Evolutionary conservation across 2,329 filamentous ascomycete species (phyloP).

Genomic region (Fusarium siculi): DNA sequence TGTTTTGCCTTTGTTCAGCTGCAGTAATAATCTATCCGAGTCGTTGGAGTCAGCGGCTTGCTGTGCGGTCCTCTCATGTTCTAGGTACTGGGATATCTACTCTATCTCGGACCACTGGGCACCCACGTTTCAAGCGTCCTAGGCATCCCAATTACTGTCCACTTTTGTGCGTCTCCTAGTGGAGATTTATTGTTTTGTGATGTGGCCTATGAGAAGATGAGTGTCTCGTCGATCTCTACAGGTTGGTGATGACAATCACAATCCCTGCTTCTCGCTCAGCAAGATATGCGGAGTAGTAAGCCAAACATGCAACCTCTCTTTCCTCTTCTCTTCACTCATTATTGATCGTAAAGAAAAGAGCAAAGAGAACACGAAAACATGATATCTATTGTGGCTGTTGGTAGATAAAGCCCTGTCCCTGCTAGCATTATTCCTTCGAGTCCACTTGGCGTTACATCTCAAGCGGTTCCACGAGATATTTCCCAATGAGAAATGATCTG

Average conservation of each 20-base stretch:
- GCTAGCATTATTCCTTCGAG: not conserved
- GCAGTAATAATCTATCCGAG: no score
- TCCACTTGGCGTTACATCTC: constrained; percentile 1
- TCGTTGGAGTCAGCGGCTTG: not conserved
- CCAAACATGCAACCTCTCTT: not conserved
- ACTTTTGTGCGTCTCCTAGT: not conserved
- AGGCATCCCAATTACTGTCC: not conserved
- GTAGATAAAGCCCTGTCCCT: not conserved
- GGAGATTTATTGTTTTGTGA: not conserved
- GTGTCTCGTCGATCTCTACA: not conserved
- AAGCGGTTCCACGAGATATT: not conserved
- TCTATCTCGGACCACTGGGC: not conserved
- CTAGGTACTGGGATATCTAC: not conserved
- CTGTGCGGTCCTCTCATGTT: not conserved
- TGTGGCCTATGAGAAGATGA: not conserved
- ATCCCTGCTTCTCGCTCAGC: not conserved
- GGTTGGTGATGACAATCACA: constrained; percentile 1
- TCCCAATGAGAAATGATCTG: constrained; percentile 10
- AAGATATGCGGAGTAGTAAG: not conserved
- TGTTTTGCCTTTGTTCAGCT: not conserved
- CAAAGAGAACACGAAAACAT: not conserved
- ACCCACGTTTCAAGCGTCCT: not conserved
- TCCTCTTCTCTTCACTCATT: not conserved
- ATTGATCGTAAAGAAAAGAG: not conserved
- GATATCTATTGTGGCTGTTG: not conserved